Percentiles rank a stretch among this genome's conserved stretches.
phyloP scores from a whole-genome alignment of 2,329 filamentous ascomycete genomes.

The Salinomyces thailandicus region DNA sequence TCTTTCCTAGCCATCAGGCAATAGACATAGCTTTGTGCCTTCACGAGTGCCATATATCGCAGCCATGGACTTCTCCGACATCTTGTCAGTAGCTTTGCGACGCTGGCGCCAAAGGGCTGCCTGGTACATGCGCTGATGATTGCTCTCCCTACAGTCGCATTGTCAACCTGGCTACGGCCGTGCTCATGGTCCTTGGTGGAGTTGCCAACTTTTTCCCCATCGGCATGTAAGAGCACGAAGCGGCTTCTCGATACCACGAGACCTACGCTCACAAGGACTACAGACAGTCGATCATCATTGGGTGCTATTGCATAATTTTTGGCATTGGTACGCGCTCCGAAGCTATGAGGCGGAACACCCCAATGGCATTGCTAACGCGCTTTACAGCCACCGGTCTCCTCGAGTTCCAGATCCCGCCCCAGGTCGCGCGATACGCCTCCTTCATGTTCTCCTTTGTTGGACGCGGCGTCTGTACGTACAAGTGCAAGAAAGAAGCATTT shows the following conservation, averaged over 20 bases:
- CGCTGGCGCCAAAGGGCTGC: neutral
- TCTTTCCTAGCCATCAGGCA: too few species aligned
- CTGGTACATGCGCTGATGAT: neutral
- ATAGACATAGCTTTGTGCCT: too few species aligned
- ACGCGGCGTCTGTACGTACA: slow-evolving; percentile 72
- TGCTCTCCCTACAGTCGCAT: slow-evolving; percentile 56
- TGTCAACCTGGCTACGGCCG: slow-evolving; percentile 81
- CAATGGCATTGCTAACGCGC: slow-evolving; percentile 7
- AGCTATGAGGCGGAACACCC: too few species aligned
- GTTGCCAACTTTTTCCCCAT: slow-evolving; percentile 59
- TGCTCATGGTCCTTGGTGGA: slow-evolving; percentile 79
- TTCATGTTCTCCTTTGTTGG: slow-evolving; percentile 98
- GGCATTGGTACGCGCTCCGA: slow-evolving; percentile 59
- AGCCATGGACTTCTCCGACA: slow-evolving; percentile 80
- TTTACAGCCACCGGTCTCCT: slow-evolving; percentile 49
- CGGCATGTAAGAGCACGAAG: slow-evolving; percentile 42
- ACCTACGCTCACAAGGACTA: neutral
- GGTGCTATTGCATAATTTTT: slow-evolving; percentile 82
- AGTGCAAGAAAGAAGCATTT: slow-evolving; percentile 1
- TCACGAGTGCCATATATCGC: too few species aligned
- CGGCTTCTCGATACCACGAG: neutral
- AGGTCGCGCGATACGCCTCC: slow-evolving; percentile 84
- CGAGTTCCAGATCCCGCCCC: slow-evolving; percentile 91
- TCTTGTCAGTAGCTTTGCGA: slow-evolving; percentile 56
- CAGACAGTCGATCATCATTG: slow-evolving; percentile 66